phyloP scores from a whole-genome alignment of 1,284 basidiomycete species.

The Sanguinoderma infundibulare region DNA sequence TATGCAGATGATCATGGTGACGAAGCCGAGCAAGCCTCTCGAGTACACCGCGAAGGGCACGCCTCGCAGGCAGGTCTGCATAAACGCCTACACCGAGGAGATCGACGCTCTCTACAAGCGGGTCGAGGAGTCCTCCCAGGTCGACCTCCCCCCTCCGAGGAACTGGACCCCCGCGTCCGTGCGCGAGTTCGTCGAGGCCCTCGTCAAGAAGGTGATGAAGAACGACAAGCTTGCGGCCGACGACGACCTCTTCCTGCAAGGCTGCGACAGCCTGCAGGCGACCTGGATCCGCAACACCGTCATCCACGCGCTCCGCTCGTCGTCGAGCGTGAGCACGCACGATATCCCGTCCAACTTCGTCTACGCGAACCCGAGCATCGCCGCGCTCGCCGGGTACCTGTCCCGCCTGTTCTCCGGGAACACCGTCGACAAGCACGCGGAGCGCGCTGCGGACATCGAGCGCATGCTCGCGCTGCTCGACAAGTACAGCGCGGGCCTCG shows the following conservation, averaged over 20 bases:
- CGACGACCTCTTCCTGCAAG: slow-evolving; percentile 37
- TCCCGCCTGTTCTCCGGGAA: slow-evolving; percentile 13
- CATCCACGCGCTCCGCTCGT: slow-evolving; percentile 31
- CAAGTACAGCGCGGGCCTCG: slow-evolving; percentile 33
- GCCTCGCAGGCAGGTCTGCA: slow-evolving; percentile 35
- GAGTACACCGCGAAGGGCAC: slow-evolving; percentile 40
- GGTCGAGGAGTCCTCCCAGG: slow-evolving; percentile 29
- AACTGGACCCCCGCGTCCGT: slow-evolving; percentile 30
- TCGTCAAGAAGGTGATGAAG: slow-evolving; percentile 33
- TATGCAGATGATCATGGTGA: slow-evolving; percentile 38
- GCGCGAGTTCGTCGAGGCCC: slow-evolving; percentile 29
- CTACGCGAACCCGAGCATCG: slow-evolving; percentile 37
- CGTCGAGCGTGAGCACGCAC: slow-evolving; percentile 22
- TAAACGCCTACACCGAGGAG: slow-evolving; percentile 36
- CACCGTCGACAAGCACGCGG: slow-evolving; percentile 10
- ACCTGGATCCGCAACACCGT: slow-evolving; percentile 42
- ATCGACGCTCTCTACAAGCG: slow-evolving; percentile 37
- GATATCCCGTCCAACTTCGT: slow-evolving; percentile 35
- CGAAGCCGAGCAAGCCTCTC: slow-evolving; percentile 35
- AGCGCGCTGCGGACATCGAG: slow-evolving; percentile 8
- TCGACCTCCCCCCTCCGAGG: slow-evolving; percentile 24
- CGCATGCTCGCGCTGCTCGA: slow-evolving; percentile 28
- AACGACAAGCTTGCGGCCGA: slow-evolving; percentile 3
- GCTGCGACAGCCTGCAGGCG: slow-evolving; percentile 43
- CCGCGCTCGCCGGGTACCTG: slow-evolving; percentile 26